Evolutionary conservation across 2,329 filamentous ascomycete species (phyloP).

Genomic region (Monosporascus sp.): DNA sequence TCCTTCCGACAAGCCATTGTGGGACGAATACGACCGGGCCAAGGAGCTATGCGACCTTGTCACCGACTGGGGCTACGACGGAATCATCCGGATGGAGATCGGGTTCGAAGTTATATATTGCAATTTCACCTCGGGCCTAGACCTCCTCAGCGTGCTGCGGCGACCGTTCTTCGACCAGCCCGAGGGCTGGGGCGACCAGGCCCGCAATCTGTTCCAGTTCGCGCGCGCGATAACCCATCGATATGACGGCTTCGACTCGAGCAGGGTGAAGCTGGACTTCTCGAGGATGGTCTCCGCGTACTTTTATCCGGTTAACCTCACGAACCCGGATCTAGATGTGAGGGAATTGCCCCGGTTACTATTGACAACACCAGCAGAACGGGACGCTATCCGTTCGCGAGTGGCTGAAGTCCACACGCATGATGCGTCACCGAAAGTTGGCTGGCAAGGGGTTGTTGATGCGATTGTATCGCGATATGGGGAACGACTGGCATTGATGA

Average conservation of each 20-base stretch:
- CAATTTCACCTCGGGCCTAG: slow-evolving; percentile 29
- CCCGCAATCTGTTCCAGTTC: neutral
- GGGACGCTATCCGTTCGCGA: neutral
- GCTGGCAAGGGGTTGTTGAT: slow-evolving; percentile 52
- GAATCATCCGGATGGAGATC: slow-evolving; percentile 47
- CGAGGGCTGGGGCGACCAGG: neutral
- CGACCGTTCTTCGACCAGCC: neutral
- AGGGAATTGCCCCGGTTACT: neutral
- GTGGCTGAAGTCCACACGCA: slow-evolving; percentile 9
- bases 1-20: neutral
- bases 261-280: neutral
- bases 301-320: slow-evolving; percentile 3
- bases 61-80: slow-evolving; percentile 41
- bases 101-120: slow-evolving; percentile 53
- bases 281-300: slow-evolving; percentile 4
- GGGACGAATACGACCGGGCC: slow-evolving; percentile 38
- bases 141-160: neutral
- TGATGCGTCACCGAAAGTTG: slow-evolving; percentile 13
- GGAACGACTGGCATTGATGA: slow-evolving; percentile 31
- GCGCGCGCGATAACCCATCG: neutral
- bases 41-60: slow-evolving; percentile 39
- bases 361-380: neutral
- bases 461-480: slow-evolving; percentile 50
- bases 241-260: neutral
- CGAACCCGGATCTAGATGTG: slow-evolving; percentile 1